Evolutionary conservation across 257 asterid genomes (phyloP), one percentile per base, ranked within the genome.

Genomic region (Solanum chmielewskii): DNA sequence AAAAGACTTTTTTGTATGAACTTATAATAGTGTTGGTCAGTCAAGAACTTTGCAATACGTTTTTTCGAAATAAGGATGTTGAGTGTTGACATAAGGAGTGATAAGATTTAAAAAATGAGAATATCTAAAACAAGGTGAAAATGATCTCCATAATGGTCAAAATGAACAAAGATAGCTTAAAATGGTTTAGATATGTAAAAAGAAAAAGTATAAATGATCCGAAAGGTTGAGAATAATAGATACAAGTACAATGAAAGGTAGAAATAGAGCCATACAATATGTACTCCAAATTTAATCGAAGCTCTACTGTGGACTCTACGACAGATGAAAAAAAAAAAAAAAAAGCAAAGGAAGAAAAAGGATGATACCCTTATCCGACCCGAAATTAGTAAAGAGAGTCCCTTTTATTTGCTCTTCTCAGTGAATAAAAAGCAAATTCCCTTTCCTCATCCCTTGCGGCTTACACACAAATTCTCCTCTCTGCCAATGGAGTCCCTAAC

Each of bases 401-500:
- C 37, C 6, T 31, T 64, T 66, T 49, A 20, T 52, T 42, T 16
- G 23, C 68, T 77, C 77, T 3, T 9, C 37, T 76, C 45, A 45
- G 82, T 4, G 41, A 49, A 83, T 66, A 83, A 83, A 83, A 83
- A 52, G 68, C 71, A 68, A 21, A 37, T 44, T 3, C 73, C 73
- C 56, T 74, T 44, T 45, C 87, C 68, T 89, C 87, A 81, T 83
- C 87, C 41, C 35, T 33, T 33, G 1, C 35, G 35, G 35, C 56
- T 62, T 76, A 3, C 4, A 9, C 45, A 20, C 52, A 42, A 56
- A 11, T 90, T 87, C 86, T 75, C n/a, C n/a, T 80, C 45, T 68
- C 49, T 4, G 77, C 59, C 49, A 14, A 95, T 96, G 98, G 95
- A 87, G 42, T 88, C 97, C 25, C 92, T 96, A 74, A 91, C 93